Evolutionary conservation across 257 asterid species (phyloP).

Genomic region (Rehmannia glutinosa): DNA sequence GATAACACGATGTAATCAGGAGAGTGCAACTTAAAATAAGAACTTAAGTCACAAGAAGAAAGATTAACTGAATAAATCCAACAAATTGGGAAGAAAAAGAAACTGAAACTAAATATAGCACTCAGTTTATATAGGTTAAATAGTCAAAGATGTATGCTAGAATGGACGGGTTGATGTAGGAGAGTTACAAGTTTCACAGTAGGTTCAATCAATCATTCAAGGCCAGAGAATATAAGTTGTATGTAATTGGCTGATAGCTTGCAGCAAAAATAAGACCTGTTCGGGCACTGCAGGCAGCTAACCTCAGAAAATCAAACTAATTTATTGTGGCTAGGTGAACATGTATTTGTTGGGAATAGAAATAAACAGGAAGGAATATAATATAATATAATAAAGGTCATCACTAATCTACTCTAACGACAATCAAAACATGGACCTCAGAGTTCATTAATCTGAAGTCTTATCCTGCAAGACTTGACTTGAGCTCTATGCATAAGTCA

Average conservation of each 20-base stretch:
- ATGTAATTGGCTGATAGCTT: background rate
- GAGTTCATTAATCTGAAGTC: too few species aligned
- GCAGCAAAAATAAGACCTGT: too few species aligned
- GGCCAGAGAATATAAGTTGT: background rate
- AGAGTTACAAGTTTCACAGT: background rate
- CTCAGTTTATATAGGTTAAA: background rate
- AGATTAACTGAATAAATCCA: background rate
- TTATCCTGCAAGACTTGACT: too few species aligned
- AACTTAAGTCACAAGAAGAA: background rate
- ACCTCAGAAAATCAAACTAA: background rate
- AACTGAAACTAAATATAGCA: background rate
- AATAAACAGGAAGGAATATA: too few species aligned
- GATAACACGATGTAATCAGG: background rate
- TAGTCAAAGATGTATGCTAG: constrained; percentile 1
- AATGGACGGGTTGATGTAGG: background rate
- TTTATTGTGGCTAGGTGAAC: too few species aligned
- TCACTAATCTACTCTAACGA: too few species aligned
- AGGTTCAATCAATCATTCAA: background rate
- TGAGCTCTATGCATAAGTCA: constrained; percentile 7
- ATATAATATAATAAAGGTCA: too few species aligned
- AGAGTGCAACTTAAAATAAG: constrained; percentile 2
- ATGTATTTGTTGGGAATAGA: too few species aligned
- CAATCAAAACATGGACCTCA: too few species aligned
- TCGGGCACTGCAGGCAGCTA: too few species aligned
- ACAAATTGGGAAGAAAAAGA: background rate